Conservation (phyloP, 306 rosid genomes). For the Malus domestica region DNA sequence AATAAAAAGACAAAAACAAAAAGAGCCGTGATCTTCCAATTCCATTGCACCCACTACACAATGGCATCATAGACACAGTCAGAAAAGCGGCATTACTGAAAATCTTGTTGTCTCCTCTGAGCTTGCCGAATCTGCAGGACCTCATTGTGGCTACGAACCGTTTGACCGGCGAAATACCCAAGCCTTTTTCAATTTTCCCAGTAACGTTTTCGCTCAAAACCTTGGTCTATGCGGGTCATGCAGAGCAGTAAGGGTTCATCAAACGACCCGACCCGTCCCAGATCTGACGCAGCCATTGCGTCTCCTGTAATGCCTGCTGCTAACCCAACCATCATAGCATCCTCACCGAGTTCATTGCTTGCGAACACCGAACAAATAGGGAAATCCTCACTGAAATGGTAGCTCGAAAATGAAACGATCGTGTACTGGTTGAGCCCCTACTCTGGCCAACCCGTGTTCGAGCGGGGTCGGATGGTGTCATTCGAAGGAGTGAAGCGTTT, state of each 20-base stretch:
- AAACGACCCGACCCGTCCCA: constrained; percentile 48
- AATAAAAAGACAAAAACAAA: too few relatives aligned
- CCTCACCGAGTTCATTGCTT: constrained; percentile 48
- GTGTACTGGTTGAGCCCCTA: constrained; percentile 79
- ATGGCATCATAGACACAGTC: too few relatives aligned
- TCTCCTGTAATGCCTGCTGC: constrained; percentile 41
- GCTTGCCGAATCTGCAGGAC: constrained; percentile 44
- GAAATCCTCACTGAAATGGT: constrained; percentile 9
- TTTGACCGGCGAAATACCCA: constrained; percentile 56
- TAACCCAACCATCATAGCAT: constrained; percentile 24
- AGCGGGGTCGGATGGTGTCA: constrained; percentile 63
- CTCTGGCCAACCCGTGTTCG: constrained; percentile 50
- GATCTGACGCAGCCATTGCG: constrained; percentile 63
- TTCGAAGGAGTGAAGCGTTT: constrained; percentile 66
- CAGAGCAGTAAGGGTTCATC: constrained; percentile 24
- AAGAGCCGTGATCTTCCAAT: too few relatives aligned
- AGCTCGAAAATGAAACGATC: constrained; percentile 44
- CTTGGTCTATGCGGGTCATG: constrained; percentile 50
- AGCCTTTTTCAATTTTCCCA: constrained; percentile 44
- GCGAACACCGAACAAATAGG: constrained; percentile 9
- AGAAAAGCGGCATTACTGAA: too few relatives aligned
- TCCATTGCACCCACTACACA: too few relatives aligned
- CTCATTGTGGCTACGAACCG: constrained; percentile 53
- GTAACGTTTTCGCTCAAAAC: constrained; percentile 45
- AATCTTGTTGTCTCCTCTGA: background rate